Percentiles rank a stretch among this genome's conserved stretches.
These are phyloP conservation scores for Chaetomium fimeti DNA, from an alignment of 495 filamentous ascomycete species.

Conservation along the genomic window DNA sequence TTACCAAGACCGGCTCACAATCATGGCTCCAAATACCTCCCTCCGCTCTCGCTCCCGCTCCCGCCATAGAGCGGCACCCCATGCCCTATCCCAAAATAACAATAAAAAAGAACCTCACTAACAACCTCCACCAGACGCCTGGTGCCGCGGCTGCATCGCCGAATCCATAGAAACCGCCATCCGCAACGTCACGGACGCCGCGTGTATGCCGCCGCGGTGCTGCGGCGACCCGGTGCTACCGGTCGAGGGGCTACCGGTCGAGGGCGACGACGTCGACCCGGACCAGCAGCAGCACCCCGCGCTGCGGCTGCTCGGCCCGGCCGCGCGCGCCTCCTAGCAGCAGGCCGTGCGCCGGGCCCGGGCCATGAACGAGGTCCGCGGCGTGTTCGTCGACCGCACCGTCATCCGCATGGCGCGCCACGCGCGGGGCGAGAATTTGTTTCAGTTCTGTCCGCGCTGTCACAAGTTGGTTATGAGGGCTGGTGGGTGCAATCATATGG, in stretches of 20 bases:
- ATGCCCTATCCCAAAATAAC: too few species aligned
- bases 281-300: not conserved
- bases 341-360: slow-evolving; percentile 4
- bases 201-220: slow-evolving; percentile 12
- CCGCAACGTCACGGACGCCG: not conserved
- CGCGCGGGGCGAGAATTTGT: not conserved
- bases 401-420: slow-evolving; percentile 1
- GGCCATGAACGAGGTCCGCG: not conserved
- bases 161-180: not conserved
- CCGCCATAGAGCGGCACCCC: too few species aligned
- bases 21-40: too few species aligned
- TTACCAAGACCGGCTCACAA: not conserved
- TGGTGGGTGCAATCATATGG: slow-evolving; percentile 16
- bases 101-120: not conserved
- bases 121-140: not conserved
- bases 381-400: not conserved
- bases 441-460: slow-evolving; percentile 16
- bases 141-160: not conserved
- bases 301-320: slow-evolving; percentile 4
- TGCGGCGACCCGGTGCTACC: slow-evolving; percentile 8
- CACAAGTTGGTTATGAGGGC: not conserved
- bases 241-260: too few species aligned
- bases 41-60: too few species aligned
- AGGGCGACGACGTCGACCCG: too few species aligned
- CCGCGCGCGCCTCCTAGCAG: not conserved